Conservation (phyloP, 352 stramenopile genomes). For the Elongisporangium prolatum region DNA sequence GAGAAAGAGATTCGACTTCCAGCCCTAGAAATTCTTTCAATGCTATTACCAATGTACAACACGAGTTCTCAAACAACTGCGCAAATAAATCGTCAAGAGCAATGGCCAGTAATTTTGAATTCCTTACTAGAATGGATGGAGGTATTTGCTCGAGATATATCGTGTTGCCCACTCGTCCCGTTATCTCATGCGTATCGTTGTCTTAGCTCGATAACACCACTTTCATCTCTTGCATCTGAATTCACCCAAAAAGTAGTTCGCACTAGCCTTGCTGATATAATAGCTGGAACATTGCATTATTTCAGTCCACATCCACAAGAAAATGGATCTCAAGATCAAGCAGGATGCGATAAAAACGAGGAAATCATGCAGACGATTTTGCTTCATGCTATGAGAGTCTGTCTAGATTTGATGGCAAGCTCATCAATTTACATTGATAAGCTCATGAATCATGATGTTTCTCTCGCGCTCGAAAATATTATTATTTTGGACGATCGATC, state of each 20-base stretch:
- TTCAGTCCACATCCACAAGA: slow-evolving; percentile 17
- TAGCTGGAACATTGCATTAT: slow-evolving; percentile 29
- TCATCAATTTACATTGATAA: slow-evolving; percentile 27
- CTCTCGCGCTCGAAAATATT: slow-evolving; percentile 38
- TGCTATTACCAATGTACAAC: slow-evolving; percentile 23
- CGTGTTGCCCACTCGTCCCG: slow-evolving; percentile 18
- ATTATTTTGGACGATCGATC: slow-evolving; percentile 38
- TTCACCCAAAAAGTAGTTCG: slow-evolving; percentile 30
- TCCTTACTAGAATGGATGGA: slow-evolving; percentile 76
- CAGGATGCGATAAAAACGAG: slow-evolving; percentile 4
- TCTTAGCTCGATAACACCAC: slow-evolving; percentile 34
- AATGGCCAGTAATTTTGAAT: slow-evolving; percentile 35
- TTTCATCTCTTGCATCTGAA: slow-evolving; percentile 14
- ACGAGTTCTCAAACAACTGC: no score
- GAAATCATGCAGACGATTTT: slow-evolving; percentile 17
- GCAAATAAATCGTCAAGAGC: slow-evolving; percentile 13
- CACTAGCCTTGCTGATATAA: slow-evolving; percentile 41
- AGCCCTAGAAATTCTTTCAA: slow-evolving; percentile 37
- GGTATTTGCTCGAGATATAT: slow-evolving; percentile 45
- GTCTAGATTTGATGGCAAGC: slow-evolving; percentile 37
- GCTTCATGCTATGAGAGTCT: slow-evolving; percentile 32
- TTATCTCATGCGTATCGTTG: slow-evolving; percentile 38
- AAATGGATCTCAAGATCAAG: background rate
- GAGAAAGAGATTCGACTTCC: slow-evolving; percentile 39
- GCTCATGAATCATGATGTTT: slow-evolving; percentile 28